These are phyloP conservation scores for Suhomyces sp. DNA, from an alignment of 805 yeast species.

Conservation along the genomic window DNA sequence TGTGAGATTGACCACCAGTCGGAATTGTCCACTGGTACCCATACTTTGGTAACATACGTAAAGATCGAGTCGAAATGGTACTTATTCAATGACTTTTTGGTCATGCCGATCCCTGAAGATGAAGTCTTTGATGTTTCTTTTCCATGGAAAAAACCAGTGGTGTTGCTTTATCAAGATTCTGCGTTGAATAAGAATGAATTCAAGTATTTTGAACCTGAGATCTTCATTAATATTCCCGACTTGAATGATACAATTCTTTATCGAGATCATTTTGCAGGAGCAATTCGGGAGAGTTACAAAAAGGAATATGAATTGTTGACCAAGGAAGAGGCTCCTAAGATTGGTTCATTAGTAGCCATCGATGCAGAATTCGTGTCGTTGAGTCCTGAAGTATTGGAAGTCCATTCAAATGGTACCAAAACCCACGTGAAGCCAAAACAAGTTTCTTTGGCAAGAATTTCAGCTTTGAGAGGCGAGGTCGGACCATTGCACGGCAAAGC, in stretches of 20 bases:
- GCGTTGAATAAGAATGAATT: constrained; percentile 46
- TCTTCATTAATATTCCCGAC: constrained; percentile 15
- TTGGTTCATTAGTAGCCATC: constrained; percentile 81
- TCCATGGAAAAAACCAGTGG: constrained; percentile 83
- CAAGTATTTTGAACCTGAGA: constrained; percentile 30
- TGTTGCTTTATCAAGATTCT: constrained; percentile 58
- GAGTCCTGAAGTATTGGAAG: constrained; percentile 74
- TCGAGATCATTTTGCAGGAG: constrained; percentile 70
- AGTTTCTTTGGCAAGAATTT: constrained; percentile 80
- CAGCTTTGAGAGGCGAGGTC: constrained; percentile 72
- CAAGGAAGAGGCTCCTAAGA: constrained; percentile 63
- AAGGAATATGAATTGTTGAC: constrained; percentile 70
- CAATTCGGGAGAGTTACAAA: constrained; percentile 54
- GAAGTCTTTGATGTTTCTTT: constrained; percentile 73
- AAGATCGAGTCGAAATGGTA: constrained; percentile 63
- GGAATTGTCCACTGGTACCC: constrained; percentile 37
- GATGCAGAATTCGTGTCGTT: constrained; percentile 95
- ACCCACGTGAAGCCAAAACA: constrained; percentile 70
- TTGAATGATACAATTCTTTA: constrained; percentile 67
- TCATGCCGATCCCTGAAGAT: constrained; percentile 64
- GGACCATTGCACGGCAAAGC: constrained; percentile 69
- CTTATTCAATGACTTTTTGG: constrained; percentile 88
- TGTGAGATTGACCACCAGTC: constrained; percentile 58
- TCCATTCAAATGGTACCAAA: constrained; percentile 68
- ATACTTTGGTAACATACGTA: constrained; percentile 60